Evolutionary conservation across 495 filamentous ascomycete species (phyloP).

Genomic region (Aspergillus bertholletiae): DNA sequence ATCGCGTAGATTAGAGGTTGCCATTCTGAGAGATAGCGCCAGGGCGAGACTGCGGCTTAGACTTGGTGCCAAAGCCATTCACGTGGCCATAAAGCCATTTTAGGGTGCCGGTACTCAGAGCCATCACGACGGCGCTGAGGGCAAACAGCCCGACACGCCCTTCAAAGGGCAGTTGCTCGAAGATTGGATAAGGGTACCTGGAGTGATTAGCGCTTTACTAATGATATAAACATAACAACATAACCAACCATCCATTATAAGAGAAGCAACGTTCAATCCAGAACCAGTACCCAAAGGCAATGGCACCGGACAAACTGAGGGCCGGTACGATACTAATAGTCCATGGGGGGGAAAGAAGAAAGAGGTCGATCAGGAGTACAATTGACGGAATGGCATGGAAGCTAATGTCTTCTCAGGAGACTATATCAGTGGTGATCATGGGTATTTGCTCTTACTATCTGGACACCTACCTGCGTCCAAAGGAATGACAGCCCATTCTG

Average conservation of each 20-base stretch:
- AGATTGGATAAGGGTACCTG: constrained; percentile 87
- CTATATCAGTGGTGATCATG: constrained; percentile 3
- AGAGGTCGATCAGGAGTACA: constrained; percentile 65
- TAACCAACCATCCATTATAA: constrained; percentile 67
- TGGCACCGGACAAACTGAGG: constrained; percentile 54
- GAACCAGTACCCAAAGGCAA: constrained; percentile 79
- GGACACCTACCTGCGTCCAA: constrained; percentile 39
- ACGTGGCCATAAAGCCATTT: constrained; percentile 65
- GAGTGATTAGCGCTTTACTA: constrained; percentile 12
- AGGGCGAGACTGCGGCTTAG: constrained; percentile 23
- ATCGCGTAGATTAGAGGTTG: constrained; percentile 11
- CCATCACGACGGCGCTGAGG: constrained; percentile 68
- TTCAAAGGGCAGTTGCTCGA: constrained; percentile 56
- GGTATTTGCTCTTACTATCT: too few relatives aligned
- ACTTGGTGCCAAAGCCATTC: constrained; percentile 54
- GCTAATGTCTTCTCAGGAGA: constrained; percentile 54
- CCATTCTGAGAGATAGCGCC: constrained; percentile 30
- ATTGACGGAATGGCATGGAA: constrained; percentile 78
- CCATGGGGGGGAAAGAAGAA: constrained; percentile 81
- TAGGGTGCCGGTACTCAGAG: constrained; percentile 59
- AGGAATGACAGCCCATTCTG: constrained; percentile 43
- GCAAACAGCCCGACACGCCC: constrained; percentile 67
- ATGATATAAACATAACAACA: background rate
- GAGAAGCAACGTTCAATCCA: constrained; percentile 81
- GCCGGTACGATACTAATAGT: constrained; percentile 59